Evolutionary conservation across 1,284 basidiomycete genomes (phyloP).

Genomic region (Ganoderma sp.): DNA sequence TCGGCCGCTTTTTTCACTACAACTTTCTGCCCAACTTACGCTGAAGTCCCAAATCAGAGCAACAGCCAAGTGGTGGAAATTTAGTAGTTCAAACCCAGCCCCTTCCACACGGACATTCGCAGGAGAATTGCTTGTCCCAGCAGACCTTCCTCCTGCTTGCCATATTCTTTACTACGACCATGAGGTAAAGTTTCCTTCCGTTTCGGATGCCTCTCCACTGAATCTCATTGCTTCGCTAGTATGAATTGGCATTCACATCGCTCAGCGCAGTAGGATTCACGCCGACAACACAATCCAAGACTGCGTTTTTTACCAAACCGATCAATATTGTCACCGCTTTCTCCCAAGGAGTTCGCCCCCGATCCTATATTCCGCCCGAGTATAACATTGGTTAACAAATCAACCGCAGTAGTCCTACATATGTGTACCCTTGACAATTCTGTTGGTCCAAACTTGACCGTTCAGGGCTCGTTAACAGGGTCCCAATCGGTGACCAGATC

Average conservation of each 20-base stretch:
- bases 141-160: constrained; percentile 28
- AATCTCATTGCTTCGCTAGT: constrained; percentile 19
- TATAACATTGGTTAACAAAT: constrained; percentile 13
- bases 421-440: background rate
- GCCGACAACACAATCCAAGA: constrained; percentile 9
- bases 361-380: constrained; percentile 24
- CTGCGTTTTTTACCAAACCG: constrained; percentile 24
- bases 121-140: constrained; percentile 32
- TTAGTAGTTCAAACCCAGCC: background rate
- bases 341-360: constrained; percentile 27
- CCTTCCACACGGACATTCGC: constrained; percentile 17
- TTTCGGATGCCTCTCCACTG: background rate
- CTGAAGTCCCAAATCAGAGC: constrained; percentile 24
- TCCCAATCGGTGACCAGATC: constrained; percentile 60
- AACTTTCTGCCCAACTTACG: constrained; percentile 15
- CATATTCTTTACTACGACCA: constrained; percentile 33
- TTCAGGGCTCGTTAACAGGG: constrained; percentile 48
- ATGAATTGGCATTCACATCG: constrained; percentile 29
- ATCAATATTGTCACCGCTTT: constrained; percentile 34
- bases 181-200: constrained; percentile 23
- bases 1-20: constrained; percentile 22
- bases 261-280: constrained; percentile 32
- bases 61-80: constrained; percentile 30
- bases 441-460: constrained; percentile 5
- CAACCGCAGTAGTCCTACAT: background rate